These are phyloP conservation scores for Zangia roseola DNA, from an alignment of 768 basidiomycete genomes.

Conservation along the genomic window DNA sequence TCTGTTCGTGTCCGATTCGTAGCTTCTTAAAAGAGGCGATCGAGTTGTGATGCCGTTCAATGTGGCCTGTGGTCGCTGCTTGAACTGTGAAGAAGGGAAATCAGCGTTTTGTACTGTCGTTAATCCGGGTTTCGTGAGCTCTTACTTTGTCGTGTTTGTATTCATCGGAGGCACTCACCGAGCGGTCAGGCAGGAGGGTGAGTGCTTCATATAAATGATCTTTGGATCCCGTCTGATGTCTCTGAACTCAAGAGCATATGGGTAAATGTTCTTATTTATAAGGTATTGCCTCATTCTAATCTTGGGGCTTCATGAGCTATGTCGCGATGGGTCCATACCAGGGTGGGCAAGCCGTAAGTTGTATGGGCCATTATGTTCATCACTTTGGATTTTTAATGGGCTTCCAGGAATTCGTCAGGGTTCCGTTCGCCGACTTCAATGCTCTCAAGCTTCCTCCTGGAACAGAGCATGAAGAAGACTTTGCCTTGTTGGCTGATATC, in stretches of 20 bases:
- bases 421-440: no score
- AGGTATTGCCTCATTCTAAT: no score
- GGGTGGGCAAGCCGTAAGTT: no score
- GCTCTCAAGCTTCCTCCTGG: no score
- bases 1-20: background rate
- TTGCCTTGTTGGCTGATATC: no score
- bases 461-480: no score
- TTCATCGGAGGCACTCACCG: background rate
- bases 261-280: no score
- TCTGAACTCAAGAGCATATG: background rate
- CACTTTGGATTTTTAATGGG: no score
- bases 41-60: slow-evolving; percentile 64
- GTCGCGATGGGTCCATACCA: no score
- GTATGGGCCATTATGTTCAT: no score
- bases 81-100: slow-evolving; percentile 52
- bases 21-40: slow-evolving; percentile 55
- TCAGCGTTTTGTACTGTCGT: slow-evolving; percentile 58
- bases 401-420: no score
- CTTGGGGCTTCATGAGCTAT: no score
- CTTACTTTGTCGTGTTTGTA: background rate
- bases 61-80: slow-evolving; percentile 56
- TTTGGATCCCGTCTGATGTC: background rate
- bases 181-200: slow-evolving; percentile 1
- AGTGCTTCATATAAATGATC: background rate
- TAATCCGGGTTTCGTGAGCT: slow-evolving; percentile 37